Base-by-base conservation (phyloP, 257 asterid species). In the Plectranthus barbatus region DNA sequence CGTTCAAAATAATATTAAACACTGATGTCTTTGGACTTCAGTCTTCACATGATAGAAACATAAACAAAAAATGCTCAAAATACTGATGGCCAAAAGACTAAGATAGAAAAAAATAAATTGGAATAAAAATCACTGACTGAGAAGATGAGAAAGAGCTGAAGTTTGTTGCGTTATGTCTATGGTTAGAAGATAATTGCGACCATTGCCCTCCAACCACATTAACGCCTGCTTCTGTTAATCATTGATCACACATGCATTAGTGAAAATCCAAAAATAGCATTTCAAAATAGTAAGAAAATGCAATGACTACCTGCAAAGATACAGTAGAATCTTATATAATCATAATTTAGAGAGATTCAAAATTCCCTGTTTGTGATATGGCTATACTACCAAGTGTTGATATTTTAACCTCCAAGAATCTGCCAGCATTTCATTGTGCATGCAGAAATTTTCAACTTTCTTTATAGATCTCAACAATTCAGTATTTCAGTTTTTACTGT, bases 61-160 rank as follows among this genome's bases (percentile, higher is more conserved):
- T n/a, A n/a, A n/a, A n/a, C n/a, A 4, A 8, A 51, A 9, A 52
- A n/a, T 15, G 61, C 45, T 39, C 9, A 14, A 58, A 34, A 56
- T 10, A 34, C 13, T 15, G 46, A 17, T 26, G 19, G 31, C 7
- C 40, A 34, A 20, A 34, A 19, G 36, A 64, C 36, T 4, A 65
- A 1, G 14, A 56, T 15, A 12, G 50, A 59, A 51, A 6, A 55
- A 37, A 64, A 0, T 40, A 48, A 64, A 17, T 15, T 76, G 71
- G 77, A 48, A 24, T 34, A 47, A 58, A 66, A 26, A 77, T 58
- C 68, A 80, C 97, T 72, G 66, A 90, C 97, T 71, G 90, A 67
- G 97, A 79, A 40, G 94, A 80, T 53, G 94, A 83, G 71, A 77
- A 85, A 36, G 95, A 74, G 76, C 86, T 81, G 74, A 87, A 79